Percentiles rank a stretch among this genome's conserved stretches.
Evolutionary conservation across 2,329 filamentous ascomycete species (phyloP).

Genomic region (Sphaceloma murrayae): DNA sequence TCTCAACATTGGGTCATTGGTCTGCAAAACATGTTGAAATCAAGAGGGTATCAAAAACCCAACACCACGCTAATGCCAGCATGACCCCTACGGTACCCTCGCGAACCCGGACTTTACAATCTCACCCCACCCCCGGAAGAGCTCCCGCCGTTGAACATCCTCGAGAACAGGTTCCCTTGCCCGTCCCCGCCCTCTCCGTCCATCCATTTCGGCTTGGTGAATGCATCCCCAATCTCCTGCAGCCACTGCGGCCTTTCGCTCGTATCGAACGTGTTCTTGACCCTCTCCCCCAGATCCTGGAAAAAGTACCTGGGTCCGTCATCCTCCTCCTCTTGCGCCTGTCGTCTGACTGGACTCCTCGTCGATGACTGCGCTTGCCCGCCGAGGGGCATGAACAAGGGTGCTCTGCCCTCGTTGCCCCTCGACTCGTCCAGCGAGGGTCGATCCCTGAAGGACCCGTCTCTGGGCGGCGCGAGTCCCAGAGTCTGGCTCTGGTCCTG

Average conservation of each 20-base stretch:
- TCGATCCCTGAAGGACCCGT: conserved; percentile 16
- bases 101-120: too few relatives aligned
- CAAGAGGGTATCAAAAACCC: too few relatives aligned
- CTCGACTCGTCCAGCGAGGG: conserved; percentile 14
- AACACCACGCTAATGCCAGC: conserved; percentile 2
- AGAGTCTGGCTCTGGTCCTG: conserved; percentile 33
- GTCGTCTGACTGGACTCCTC: conserved; percentile 10
- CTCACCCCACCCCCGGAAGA: too few relatives aligned
- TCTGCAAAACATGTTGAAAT: too few relatives aligned
- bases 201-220: conserved; percentile 78
- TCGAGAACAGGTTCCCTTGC: conserved; percentile 7
- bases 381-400: conserved; percentile 7
- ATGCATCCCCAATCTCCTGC: conserved; percentile 55
- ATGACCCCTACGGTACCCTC: too few relatives aligned
- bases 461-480: conserved; percentile 23
- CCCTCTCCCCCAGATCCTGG: conserved; percentile 68
- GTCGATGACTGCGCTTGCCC: not conserved
- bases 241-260: conserved; percentile 77
- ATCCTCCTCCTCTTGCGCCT: conserved; percentile 43
- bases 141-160: conserved; percentile 12
- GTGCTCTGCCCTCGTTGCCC: conserved; percentile 4
- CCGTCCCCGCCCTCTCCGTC: conserved; percentile 35
- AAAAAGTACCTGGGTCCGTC: conserved; percentile 67
- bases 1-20: too few relatives aligned
- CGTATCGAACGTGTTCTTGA: conserved; percentile 86